A percentile compares a stretch with the other conserved stretches of the same genome.
Evolutionary conservation across 257 asterid genomes (phyloP).

Genomic region (Salvia rosmarinus): DNA sequence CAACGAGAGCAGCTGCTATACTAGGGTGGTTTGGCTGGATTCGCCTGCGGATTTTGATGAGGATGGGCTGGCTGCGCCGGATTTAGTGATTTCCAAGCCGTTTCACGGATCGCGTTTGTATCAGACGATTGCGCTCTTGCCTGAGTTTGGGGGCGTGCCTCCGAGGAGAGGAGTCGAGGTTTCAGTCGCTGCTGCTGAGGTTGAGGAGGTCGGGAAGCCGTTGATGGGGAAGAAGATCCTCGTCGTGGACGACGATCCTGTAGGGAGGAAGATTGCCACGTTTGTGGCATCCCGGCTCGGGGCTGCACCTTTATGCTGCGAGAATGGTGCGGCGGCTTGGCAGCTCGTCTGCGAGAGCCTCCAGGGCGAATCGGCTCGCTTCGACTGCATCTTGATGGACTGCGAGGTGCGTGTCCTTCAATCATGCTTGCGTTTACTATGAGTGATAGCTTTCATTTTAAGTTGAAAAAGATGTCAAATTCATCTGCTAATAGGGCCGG

Average conservation of each 20-base stretch:
- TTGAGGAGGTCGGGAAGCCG: conserved; percentile 27
- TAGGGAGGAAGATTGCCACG: conserved; percentile 45
- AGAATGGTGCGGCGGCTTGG: conserved; percentile 61
- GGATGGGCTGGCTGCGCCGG: conserved; percentile 53
- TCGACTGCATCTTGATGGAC: conserved; percentile 77
- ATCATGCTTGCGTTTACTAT: too few species aligned
- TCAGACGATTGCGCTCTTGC: conserved; percentile 53
- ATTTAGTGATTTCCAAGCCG: conserved; percentile 61
- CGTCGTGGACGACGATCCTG: conserved; percentile 61
- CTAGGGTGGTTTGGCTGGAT: conserved; percentile 70
- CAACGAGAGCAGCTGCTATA: conserved; percentile 25
- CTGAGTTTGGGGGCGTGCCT: conserved; percentile 51
- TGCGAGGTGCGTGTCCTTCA: conserved; percentile 53
- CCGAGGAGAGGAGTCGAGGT: conserved; percentile 24
- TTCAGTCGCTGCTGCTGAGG: not conserved
- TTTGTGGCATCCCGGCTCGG: conserved; percentile 50
- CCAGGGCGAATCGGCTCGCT: conserved; percentile 37
- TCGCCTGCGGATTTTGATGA: conserved; percentile 37
- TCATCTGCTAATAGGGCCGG: too few species aligned
- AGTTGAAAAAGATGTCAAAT: too few species aligned
- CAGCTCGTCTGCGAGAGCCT: conserved; percentile 43
- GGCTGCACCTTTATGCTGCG: conserved; percentile 45
- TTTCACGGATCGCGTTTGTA: conserved; percentile 76
- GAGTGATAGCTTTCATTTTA: too few species aligned
- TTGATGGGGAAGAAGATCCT: conserved; percentile 60